phyloP scores from a whole-genome alignment of 163 green algal genomes.

The Scenedesmus sp. region DNA sequence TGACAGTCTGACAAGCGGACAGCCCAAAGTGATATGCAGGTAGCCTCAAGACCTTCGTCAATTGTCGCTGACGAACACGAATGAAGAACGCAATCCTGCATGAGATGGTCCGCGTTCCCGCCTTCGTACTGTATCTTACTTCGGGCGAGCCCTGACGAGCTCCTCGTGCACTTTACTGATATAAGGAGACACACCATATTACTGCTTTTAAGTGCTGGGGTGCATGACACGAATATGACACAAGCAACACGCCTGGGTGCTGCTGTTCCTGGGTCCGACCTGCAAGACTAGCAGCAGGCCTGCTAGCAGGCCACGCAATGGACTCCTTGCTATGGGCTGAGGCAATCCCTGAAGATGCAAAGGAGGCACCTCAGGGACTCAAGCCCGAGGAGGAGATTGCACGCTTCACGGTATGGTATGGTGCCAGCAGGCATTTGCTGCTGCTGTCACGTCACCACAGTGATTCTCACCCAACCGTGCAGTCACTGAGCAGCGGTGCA shows the following conservation, averaged over 20 bases:
- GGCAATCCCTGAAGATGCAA: conserved; percentile 36
- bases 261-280: not conserved
- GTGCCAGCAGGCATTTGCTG: not conserved
- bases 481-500: not conserved
- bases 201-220: not conserved
- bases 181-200: not conserved
- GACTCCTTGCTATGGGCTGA: conserved; percentile 37
- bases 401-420: conserved; percentile 27
- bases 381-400: conserved; percentile 52
- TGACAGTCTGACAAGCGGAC: not conserved
- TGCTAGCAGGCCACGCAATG: not conserved
- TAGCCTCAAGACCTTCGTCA: not conserved
- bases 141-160: not conserved
- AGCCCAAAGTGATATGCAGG: not conserved
- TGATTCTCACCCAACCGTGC: not conserved
- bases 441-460: not conserved
- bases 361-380: conserved; percentile 42
- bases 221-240: not conserved
- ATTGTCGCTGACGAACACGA: too few relatives aligned
- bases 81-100: not conserved
- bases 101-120: not conserved
- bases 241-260: not conserved
- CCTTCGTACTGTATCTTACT: conserved; percentile 2
- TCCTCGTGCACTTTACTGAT: not conserved
- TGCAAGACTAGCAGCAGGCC: not conserved